These are phyloP conservation scores for Penicillium fuscoglaucum DNA, from an alignment of 2,329 filamentous ascomycete species.

Conservation along the genomic window DNA sequence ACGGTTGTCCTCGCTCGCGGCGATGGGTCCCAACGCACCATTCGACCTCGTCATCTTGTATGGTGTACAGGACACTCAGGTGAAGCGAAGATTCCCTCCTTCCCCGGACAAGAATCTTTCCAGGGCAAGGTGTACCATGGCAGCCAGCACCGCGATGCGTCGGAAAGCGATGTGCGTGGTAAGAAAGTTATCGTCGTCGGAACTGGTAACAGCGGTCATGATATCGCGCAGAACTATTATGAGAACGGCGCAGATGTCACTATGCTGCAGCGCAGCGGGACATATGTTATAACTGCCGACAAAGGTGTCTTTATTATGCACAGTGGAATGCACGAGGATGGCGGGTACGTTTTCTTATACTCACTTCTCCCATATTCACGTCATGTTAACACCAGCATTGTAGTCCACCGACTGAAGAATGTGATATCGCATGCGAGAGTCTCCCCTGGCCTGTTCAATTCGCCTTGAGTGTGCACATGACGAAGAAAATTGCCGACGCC, in stretches of 20 bases:
- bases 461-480: constrained; percentile 46
- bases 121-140: constrained; percentile 49
- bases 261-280: constrained; percentile 55
- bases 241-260: constrained; percentile 53
- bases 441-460: constrained; percentile 52
- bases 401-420: constrained; percentile 52
- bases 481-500: constrained; percentile 42
- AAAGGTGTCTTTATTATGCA: constrained; percentile 48
- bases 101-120: constrained; percentile 45
- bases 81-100: constrained; percentile 43
- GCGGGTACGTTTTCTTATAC: constrained; percentile 26
- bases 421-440: constrained; percentile 50
- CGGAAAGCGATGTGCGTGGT: constrained; percentile 35
- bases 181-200: constrained; percentile 54
- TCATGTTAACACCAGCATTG: background rate
- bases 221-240: constrained; percentile 53
- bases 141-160: constrained; percentile 45
- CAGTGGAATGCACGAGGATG: constrained; percentile 50
- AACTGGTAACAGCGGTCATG: constrained; percentile 52
- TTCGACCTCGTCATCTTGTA: constrained; percentile 49
- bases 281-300: constrained; percentile 51
- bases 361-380: too few relatives aligned
- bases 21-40: constrained; percentile 30
- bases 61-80: constrained; percentile 51
- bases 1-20: constrained; percentile 34